Base-by-base conservation (phyloP, 2,329 filamentous ascomycete genomes). In the Xylariaceae sp. region DNA sequence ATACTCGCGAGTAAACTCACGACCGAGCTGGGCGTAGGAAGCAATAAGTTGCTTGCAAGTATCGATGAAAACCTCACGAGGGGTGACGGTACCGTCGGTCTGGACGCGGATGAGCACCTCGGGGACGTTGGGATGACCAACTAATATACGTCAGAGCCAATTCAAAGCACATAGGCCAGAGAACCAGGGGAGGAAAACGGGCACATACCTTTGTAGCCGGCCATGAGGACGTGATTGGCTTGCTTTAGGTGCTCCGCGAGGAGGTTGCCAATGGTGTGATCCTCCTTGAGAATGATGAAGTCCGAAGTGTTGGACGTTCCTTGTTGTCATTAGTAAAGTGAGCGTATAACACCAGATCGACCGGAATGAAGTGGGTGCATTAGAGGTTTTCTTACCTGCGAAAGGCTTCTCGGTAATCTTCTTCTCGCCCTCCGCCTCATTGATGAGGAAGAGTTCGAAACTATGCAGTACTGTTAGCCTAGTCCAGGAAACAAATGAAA, bases 241-340 rank as follows among this genome's bases (percentile, higher is more conserved):
- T 89, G 87, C 77, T 94, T 87, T 59, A 99, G 88, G 69, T 93
- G 90, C 70, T 90, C 87, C 52, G 88, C 84, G 58, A 99, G 82
- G 58, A 99, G 82, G 74, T 99, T 97, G 68, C 88, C 94, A 30
- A 99, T 84, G 1, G 93, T 97, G 77, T 97, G 93, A 69, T 99
- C 94, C 75, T 99, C 94, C 75, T 97, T 97, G 76, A 91, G 90
- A 76, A 99, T 87, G 60, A 90, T 86, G 78, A 99, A 99, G 75
- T 97, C 89, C 8, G 91, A 89, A n/a, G 90, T 92, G 73, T 96
- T 96, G 18, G 93, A 90, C 73, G 96, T 92, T 71, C 91, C 92
- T 94, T 60, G 52, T 52, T 52, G 56, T 47, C 53, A n/a, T 58
- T 39, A 18, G 50, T 15, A 41, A 52, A 35, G 39, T 5, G 15